Percentiles rank a stretch among this genome's conserved stretches.
Evolutionary conservation across 805 yeast species (phyloP).

Genomic region (Candida ficus): DNA sequence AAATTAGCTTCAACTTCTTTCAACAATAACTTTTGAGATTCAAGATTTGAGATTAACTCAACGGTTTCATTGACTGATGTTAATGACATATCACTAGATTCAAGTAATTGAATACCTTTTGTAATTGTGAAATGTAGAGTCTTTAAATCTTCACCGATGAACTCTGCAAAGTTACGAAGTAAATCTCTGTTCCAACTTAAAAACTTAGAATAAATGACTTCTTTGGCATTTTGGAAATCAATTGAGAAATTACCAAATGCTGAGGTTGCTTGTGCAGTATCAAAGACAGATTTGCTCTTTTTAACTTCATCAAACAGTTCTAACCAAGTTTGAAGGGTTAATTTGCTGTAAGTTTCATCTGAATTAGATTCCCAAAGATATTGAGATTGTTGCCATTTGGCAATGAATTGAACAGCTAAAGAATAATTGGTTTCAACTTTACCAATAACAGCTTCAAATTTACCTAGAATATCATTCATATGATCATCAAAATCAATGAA

Average conservation of each 20-base stretch:
- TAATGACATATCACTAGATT: slow-evolving; percentile 29
- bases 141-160: slow-evolving; percentile 29
- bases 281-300: slow-evolving; percentile 41
- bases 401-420: slow-evolving; percentile 33
- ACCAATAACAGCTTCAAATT: slow-evolving; percentile 21
- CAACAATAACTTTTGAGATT: slow-evolving; percentile 21
- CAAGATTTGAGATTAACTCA: slow-evolving; percentile 34
- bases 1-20: slow-evolving; percentile 4
- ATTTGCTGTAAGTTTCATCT: slow-evolving; percentile 31
- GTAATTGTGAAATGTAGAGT: slow-evolving; percentile 29
- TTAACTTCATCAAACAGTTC: slow-evolving; percentile 39
- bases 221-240: slow-evolving; percentile 48
- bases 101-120: slow-evolving; percentile 32
- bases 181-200: slow-evolving; percentile 53
- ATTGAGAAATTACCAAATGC: slow-evolving; percentile 39
- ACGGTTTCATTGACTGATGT: slow-evolving; percentile 35
- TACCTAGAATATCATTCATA: slow-evolving; percentile 4
- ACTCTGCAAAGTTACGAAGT: slow-evolving; percentile 34
- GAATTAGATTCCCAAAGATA: slow-evolving; percentile 53
- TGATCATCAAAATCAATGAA: slow-evolving; percentile 9
- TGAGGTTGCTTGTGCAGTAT: slow-evolving; percentile 37
- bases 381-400: slow-evolving; percentile 52
- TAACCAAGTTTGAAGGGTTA: slow-evolving; percentile 45
- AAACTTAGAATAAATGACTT: slow-evolving; percentile 46
- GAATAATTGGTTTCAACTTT: slow-evolving; percentile 30